Evolutionary conservation across 352 stramenopile genomes (phyloP).

Genomic region (Thraustochytrium sp.): DNA sequence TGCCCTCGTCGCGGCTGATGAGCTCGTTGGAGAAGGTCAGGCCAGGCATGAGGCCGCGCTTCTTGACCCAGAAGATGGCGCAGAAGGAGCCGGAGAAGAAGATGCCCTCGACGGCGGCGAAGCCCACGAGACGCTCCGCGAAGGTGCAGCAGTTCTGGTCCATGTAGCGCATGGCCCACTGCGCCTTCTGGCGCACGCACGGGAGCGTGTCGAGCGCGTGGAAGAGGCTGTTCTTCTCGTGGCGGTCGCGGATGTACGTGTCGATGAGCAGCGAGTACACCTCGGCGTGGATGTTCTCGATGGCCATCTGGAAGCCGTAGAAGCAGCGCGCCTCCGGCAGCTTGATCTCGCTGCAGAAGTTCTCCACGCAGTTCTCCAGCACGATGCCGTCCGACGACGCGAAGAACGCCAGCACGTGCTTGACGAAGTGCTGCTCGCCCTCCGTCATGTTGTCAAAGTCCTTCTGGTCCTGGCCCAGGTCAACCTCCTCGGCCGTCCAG

Average conservation of each 20-base stretch:
- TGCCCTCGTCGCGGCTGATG: slow-evolving; percentile 93
- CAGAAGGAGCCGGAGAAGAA: slow-evolving; percentile 99
- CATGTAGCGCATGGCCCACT: slow-evolving; percentile 94
- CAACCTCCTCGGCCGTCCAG: slow-evolving; percentile 98
- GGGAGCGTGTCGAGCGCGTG: slow-evolving; percentile 95
- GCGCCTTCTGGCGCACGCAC: slow-evolving; percentile 93
- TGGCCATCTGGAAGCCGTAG: slow-evolving; percentile 99
- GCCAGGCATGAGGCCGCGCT: slow-evolving; percentile 95
- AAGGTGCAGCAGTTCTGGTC: slow-evolving; percentile 83
- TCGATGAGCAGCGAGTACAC: slow-evolving; percentile 99
- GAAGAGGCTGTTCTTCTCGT: slow-evolving; percentile 87
- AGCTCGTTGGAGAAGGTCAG: slow-evolving; percentile 98
- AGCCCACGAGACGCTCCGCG: slow-evolving; percentile 91
- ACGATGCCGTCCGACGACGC: slow-evolving; percentile 96
- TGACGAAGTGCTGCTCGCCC: slow-evolving; percentile 96
- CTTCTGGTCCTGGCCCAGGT: slow-evolving; percentile 88
- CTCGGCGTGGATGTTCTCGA: slow-evolving; percentile 99
- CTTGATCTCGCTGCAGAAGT: slow-evolving; percentile 96
- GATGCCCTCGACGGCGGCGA: slow-evolving; percentile 95
- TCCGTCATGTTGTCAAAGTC: slow-evolving; percentile 76
- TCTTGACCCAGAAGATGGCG: slow-evolving; percentile 99
- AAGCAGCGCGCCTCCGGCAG: slow-evolving; percentile 94
- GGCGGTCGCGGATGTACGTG: slow-evolving; percentile 93
- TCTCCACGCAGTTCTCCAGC: slow-evolving; percentile 97
- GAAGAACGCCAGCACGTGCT: slow-evolving; percentile 97